Conservation (phyloP, 2,329 filamentous ascomycete species). For the Hymenoscyphus salicellus region DNA sequence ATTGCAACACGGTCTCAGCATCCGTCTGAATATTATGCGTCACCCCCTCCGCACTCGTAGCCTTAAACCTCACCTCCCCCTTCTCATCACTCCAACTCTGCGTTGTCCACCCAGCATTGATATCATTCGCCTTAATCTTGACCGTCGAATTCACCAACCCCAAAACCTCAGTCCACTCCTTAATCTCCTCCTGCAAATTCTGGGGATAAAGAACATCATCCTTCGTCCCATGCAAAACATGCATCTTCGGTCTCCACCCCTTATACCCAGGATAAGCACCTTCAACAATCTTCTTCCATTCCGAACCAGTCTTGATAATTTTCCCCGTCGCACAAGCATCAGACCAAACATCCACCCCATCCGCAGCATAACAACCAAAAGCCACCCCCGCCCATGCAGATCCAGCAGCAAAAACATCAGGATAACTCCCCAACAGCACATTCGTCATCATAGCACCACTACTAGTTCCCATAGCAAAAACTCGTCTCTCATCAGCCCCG, state of each 20-base stretch:
- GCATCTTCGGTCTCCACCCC: constrained; percentile 27
- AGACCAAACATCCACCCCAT: constrained; percentile 44
- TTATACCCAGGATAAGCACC: constrained; percentile 40
- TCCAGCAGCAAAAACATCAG: constrained; percentile 44
- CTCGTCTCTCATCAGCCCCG: constrained; percentile 46
- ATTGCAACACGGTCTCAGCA: constrained; percentile 22
- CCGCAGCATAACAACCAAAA: constrained; percentile 42
- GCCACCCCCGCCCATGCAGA: constrained; percentile 44
- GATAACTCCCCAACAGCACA: constrained; percentile 42
- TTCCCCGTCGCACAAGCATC: constrained; percentile 44
- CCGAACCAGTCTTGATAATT: constrained; percentile 38
- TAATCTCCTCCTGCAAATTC: constrained; percentile 43
- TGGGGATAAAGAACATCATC: constrained; percentile 39
- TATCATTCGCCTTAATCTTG: constrained; percentile 20
- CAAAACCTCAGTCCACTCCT: constrained; percentile 47
- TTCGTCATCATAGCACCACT: constrained; percentile 50
- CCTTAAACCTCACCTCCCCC: constrained; percentile 16
- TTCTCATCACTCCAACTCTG: constrained; percentile 22
- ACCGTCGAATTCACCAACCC: background rate
- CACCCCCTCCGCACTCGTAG: constrained; percentile 21
- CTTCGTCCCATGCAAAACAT: constrained; percentile 37
- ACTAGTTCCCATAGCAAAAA: constrained; percentile 51
- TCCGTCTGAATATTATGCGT: constrained; percentile 29
- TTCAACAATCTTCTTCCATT: constrained; percentile 50
- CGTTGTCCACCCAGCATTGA: constrained; percentile 31